Evolutionary conservation across 352 stramenopile genomes (phyloP).

Genomic region (Peronospora farinosa): DNA sequence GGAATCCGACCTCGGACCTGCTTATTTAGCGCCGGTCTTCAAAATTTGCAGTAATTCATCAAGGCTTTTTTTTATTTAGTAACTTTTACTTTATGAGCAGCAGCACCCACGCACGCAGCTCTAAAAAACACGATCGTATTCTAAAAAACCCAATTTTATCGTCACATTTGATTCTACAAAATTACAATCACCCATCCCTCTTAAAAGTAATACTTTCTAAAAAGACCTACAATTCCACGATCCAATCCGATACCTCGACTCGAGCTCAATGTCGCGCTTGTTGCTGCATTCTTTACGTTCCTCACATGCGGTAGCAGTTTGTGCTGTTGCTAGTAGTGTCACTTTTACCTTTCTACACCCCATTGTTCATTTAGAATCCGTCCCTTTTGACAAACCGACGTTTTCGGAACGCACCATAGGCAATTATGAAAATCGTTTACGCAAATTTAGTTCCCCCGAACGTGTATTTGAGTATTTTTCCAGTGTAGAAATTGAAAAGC

Average conservation of each 20-base stretch:
- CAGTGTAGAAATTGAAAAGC: slow-evolving; percentile 70
- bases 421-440: slow-evolving; percentile 86
- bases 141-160: background rate
- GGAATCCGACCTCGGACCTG: slow-evolving; percentile 1
- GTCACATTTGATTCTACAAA: slow-evolving; percentile 31
- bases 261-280: slow-evolving; percentile 23
- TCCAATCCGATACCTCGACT: slow-evolving; percentile 1
- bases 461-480: slow-evolving; percentile 89
- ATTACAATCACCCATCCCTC: slow-evolving; percentile 34
- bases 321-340: slow-evolving; percentile 15
- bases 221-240: slow-evolving; percentile 7
- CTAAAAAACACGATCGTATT: background rate
- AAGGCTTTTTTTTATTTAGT: slow-evolving; percentile 20
- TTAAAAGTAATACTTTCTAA: background rate
- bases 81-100: slow-evolving; percentile 7
- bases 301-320: slow-evolving; percentile 2
- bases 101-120: slow-evolving; percentile 3
- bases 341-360: background rate
- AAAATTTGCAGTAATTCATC: too few species aligned
- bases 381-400: slow-evolving; percentile 27
- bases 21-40: slow-evolving; percentile 3
- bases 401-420: slow-evolving; percentile 79
- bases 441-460: slow-evolving; percentile 78
- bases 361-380: slow-evolving; percentile 19
- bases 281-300: slow-evolving; percentile 24